These are phyloP conservation scores for Huntiella omanensis DNA, from an alignment of 2,329 filamentous ascomycete species.

Conservation along the genomic window DNA sequence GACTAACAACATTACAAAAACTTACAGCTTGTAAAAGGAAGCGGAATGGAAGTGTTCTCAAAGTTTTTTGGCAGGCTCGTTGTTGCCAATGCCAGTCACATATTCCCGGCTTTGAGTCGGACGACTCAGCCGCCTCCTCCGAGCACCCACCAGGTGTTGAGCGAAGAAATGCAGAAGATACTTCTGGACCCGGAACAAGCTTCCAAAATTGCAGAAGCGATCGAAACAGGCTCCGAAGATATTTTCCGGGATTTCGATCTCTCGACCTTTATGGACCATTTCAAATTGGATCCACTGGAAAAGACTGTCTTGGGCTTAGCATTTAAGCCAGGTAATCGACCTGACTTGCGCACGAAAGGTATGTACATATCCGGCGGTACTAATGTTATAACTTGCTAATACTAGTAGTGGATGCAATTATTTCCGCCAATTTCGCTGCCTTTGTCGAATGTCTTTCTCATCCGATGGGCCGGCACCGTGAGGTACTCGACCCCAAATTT, in stretches of 20 bases:
- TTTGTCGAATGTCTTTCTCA: conserved; percentile 62
- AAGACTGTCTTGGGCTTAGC: conserved; percentile 78
- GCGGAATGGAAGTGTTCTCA: conserved; percentile 97
- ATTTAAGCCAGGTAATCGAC: conserved; percentile 64
- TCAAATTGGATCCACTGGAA: conserved; percentile 74
- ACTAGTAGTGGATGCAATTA: conserved; percentile 61
- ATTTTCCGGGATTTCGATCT: conserved; percentile 92
- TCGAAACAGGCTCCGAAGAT: conserved; percentile 80
- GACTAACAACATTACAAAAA: not conserved
- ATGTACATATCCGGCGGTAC: conserved; percentile 10
- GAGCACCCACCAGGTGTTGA: conserved; percentile 59
- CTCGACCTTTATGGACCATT: conserved; percentile 89
- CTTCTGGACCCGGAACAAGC: conserved; percentile 64
- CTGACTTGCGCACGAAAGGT: conserved; percentile 84
- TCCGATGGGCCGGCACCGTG: conserved; percentile 41
- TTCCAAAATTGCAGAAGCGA: conserved; percentile 77
- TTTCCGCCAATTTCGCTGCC: conserved; percentile 58
- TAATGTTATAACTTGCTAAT: not conserved
- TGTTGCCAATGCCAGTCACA: conserved; percentile 73
- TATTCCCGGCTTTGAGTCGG: conserved; percentile 66
- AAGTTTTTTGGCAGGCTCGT: conserved; percentile 91
- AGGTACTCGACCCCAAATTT: conserved; percentile 48
- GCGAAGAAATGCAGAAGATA: conserved; percentile 72
- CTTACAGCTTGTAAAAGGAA: conserved; percentile 74
- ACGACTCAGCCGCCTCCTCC: conserved; percentile 33